phyloP scores from a whole-genome alignment of 192 early-diverging fungal genomes.

The Funneliformis geosporum region DNA sequence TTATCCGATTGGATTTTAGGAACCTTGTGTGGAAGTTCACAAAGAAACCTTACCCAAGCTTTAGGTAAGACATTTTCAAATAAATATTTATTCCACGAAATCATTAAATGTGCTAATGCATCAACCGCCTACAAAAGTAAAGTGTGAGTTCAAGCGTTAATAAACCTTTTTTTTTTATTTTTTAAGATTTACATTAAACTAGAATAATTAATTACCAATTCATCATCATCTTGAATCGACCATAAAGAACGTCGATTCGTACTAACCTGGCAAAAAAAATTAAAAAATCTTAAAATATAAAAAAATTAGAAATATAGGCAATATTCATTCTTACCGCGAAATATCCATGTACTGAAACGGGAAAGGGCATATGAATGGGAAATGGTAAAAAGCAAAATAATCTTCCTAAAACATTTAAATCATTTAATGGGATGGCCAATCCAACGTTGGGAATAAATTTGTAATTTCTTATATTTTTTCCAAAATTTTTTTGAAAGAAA shows the following conservation, averaged over 20 bases:
- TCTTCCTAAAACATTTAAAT: background rate
- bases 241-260: background rate
- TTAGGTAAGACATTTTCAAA: background rate
- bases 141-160: background rate
- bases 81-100: background rate
- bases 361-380: background rate
- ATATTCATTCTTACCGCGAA: background rate
- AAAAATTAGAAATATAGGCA: too few species aligned
- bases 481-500: background rate
- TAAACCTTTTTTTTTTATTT: background rate
- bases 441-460: background rate
- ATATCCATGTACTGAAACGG: background rate
- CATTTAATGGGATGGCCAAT: background rate
- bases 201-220: background rate
- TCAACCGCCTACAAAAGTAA: background rate
- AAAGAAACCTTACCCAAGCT: background rate
- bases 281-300: too few species aligned
- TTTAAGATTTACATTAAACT: background rate
- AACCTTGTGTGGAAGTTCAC: background rate
- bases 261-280: background rate
- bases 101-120: background rate
- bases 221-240: background rate
- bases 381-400: background rate
- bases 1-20: background rate
- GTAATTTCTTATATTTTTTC: background rate